phyloP scores from a whole-genome alignment of 1,284 basidiomycete genomes.

The Ustilago crameri region DNA sequence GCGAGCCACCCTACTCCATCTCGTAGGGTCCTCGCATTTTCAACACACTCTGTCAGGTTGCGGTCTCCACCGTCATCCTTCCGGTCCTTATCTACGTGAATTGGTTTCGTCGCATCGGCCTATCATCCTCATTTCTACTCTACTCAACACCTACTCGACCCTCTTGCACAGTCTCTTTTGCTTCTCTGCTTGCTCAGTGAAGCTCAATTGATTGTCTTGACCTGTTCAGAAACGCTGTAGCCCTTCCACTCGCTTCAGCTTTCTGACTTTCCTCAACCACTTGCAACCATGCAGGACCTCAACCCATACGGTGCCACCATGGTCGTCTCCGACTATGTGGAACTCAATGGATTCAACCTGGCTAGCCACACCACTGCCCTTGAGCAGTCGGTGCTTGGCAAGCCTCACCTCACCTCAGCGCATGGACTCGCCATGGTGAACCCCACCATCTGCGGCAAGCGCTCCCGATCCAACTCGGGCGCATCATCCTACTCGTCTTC shows the following conservation, averaged over 20 bases:
- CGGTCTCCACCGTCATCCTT: conserved; percentile 29
- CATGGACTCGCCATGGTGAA: conserved; percentile 7
- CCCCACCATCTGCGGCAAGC: conserved; percentile 40
- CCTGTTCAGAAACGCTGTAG: conserved; percentile 17
- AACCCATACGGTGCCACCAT: conserved; percentile 16
- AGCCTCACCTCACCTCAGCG: conserved; percentile 23
- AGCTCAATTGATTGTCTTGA: conserved; percentile 17
- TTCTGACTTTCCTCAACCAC: conserved; percentile 5
- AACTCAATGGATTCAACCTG: conserved; percentile 47
- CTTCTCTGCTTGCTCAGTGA: conserved; percentile 16
- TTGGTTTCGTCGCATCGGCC: conserved; percentile 54
- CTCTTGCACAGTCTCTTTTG: conserved; percentile 3
- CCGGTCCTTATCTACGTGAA: conserved; percentile 52
- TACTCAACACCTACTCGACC: neutral
- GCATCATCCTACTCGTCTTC: conserved; percentile 41
- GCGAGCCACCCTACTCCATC: conserved; percentile 18
- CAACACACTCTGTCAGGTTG: conserved; percentile 17
- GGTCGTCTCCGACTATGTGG: conserved; percentile 32
- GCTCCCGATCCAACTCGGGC: conserved; percentile 45
- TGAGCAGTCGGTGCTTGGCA: conserved; percentile 49
- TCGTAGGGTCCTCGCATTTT: conserved; percentile 19
- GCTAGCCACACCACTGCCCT: conserved; percentile 46
- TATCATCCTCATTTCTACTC: conserved; percentile 17
- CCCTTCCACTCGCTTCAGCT: conserved; percentile 7
- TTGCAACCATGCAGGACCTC: conserved; percentile 28